These are phyloP conservation scores for Nepenthes alata DNA, from an alignment of 179 eudicot genomes.

Conservation along the genomic window DNA sequence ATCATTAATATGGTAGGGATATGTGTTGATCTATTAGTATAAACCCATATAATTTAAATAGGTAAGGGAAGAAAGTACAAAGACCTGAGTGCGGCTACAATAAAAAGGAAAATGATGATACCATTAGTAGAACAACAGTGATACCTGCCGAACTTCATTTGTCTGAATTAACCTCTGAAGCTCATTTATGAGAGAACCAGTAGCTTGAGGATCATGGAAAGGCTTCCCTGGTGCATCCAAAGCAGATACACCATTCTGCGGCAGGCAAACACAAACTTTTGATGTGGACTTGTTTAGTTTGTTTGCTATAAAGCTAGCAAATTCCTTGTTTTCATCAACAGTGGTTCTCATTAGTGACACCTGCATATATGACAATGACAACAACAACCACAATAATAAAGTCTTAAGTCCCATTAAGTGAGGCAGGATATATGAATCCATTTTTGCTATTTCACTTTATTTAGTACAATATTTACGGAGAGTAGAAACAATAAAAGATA, in stretches of 20 bases:
- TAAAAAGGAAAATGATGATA: not conserved
- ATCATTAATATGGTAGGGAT: conserved; percentile 83
- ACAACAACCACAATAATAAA: not conserved
- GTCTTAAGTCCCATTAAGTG: no score
- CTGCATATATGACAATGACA: conserved; percentile 25
- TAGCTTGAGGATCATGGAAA: conserved; percentile 77
- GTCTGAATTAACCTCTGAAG: conserved; percentile 51
- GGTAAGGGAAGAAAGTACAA: not conserved
- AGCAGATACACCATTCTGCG: conserved; percentile 90
- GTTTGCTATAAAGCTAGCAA: conserved; percentile 73
- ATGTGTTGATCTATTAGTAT: conserved; percentile 40
- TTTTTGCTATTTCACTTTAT: no score
- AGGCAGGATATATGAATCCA: no score
- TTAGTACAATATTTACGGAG: no score
- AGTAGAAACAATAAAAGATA: no score
- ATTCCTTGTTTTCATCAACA: conserved; percentile 61
- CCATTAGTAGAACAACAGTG: not conserved
- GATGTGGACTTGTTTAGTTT: conserved; percentile 76
- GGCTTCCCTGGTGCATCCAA: conserved; percentile 79
- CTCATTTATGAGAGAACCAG: conserved; percentile 57
- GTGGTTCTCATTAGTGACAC: conserved; percentile 85
- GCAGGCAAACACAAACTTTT: conserved; percentile 67
- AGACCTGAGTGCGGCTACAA: not conserved
- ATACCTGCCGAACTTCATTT: conserved; percentile 60
- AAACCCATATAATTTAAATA: not conserved